A percentile compares a stretch with the other conserved stretches of the same genome.
These are phyloP conservation scores for Termitomyces sp. DNA, from an alignment of 768 basidiomycete species.

Conservation along the genomic window DNA sequence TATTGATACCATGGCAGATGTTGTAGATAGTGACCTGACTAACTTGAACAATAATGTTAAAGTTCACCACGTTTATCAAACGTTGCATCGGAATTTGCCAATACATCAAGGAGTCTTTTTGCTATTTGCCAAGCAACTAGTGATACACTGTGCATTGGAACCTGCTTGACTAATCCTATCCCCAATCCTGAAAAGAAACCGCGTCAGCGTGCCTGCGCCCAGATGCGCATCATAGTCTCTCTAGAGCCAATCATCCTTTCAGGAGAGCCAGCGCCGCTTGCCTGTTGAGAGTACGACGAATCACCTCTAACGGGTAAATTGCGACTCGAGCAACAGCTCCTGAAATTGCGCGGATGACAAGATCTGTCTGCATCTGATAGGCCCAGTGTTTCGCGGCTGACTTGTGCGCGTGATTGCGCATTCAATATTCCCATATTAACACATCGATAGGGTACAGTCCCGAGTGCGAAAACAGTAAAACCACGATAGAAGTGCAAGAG, in stretches of 20 bases:
- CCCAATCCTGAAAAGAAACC: conserved; percentile 22
- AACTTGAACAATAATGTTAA: too few species aligned
- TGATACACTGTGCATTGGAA: conserved; percentile 21
- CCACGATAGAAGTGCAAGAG: conserved; percentile 3
- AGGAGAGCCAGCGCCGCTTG: conserved; percentile 17
- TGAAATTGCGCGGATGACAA: conserved; percentile 20
- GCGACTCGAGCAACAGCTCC: conserved; percentile 17
- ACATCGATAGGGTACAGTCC: conserved; percentile 17
- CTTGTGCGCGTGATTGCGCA: conserved; percentile 10
- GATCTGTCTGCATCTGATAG: conserved; percentile 18
- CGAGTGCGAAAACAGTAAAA: background rate
- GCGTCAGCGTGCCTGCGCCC: conserved; percentile 16
- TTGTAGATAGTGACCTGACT: too few species aligned
- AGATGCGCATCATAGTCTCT: conserved; percentile 16
- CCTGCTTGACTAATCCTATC: conserved; percentile 20
- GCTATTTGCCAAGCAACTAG: conserved; percentile 17
- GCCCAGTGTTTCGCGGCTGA: conserved; percentile 14
- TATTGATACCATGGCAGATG: too few species aligned
- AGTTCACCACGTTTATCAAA: too few species aligned
- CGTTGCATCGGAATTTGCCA: too few species aligned
- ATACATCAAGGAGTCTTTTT: background rate
- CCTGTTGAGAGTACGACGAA: conserved; percentile 23
- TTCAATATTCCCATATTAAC: conserved; percentile 21
- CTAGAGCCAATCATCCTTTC: conserved; percentile 17
- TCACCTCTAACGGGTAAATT: conserved; percentile 20